Evolutionary conservation across 2,329 filamentous ascomycete species (phyloP).

Genomic region (Fusarium pilosicola): DNA sequence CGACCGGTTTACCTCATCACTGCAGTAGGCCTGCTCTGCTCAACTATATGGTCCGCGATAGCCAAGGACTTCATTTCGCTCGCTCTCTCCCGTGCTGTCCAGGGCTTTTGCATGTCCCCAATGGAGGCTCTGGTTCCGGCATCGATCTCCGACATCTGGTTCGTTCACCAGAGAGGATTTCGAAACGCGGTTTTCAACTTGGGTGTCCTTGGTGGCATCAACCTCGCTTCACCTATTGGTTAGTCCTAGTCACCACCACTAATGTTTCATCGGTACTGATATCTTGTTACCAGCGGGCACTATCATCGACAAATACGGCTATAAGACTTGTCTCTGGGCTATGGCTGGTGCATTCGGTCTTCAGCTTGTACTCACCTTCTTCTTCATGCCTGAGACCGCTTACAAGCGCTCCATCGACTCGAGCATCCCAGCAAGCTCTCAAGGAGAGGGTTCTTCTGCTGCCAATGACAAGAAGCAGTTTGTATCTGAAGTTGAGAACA

Average conservation of each 20-base stretch:
- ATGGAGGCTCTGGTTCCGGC: background rate
- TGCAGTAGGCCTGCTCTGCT: rapidly evolving
- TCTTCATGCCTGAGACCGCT: background rate
- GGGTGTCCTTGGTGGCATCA: background rate
- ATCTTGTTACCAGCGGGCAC: background rate
- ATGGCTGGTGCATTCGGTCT: background rate
- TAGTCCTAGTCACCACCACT: rapidly evolving
- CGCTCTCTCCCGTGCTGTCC: background rate
- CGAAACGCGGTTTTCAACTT: background rate
- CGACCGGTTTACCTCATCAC: background rate
- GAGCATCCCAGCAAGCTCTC: rapidly evolving
- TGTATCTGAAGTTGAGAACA: background rate
- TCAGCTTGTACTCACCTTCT: background rate
- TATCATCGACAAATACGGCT: background rate
- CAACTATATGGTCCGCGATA: background rate
- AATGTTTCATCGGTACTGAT: background rate
- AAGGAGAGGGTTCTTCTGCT: rapidly evolving
- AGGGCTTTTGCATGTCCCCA: background rate
- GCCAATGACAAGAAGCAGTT: rapidly evolving
- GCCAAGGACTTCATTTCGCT: background rate
- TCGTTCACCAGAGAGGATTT: background rate
- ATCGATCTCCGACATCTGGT: background rate
- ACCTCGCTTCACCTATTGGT: background rate
- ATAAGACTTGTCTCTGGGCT: background rate
- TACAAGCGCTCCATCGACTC: background rate